Evolutionary conservation across 2,329 filamentous ascomycete genomes (phyloP).

Genomic region (Cercospora sesami): DNA sequence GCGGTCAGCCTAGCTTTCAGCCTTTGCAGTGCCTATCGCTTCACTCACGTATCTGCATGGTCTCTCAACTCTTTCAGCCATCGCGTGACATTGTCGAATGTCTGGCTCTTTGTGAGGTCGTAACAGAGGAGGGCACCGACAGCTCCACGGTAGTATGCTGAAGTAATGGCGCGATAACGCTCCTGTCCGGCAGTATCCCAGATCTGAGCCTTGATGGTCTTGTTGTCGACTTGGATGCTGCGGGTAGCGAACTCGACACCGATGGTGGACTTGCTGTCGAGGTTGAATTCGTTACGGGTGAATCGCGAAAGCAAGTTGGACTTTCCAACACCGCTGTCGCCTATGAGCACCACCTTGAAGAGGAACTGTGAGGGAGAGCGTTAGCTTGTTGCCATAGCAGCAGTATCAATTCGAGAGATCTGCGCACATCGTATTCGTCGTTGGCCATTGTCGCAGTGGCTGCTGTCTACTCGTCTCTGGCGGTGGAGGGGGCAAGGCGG

Average conservation of each 20-base stretch:
- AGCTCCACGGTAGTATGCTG: slow-evolving; percentile 81
- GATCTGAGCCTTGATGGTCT: slow-evolving; percentile 99
- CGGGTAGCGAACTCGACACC: slow-evolving; percentile 98
- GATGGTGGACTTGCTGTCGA: slow-evolving; percentile 99
- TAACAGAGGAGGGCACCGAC: slow-evolving; percentile 97
- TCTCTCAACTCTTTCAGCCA: slow-evolving; percentile 99
- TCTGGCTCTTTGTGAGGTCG: slow-evolving; percentile 44
- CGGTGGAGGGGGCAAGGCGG: slow-evolving; percentile 9
- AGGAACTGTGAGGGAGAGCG: slow-evolving; percentile 68
- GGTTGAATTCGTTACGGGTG: slow-evolving; percentile 99
- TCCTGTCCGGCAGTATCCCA: slow-evolving; percentile 99
- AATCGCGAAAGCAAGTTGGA: slow-evolving; percentile 98
- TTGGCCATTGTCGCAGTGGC: slow-evolving; percentile 77
- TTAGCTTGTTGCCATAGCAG: slow-evolving; percentile 10
- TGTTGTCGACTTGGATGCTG: slow-evolving; percentile 97
- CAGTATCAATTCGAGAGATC: not conserved
- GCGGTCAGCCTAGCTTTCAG: slow-evolving; percentile 1
- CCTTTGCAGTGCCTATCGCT: slow-evolving; percentile 52
- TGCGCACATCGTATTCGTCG: slow-evolving; percentile 83
- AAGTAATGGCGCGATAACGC: slow-evolving; percentile 98
- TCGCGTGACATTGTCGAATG: slow-evolving; percentile 64
- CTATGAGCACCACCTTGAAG: slow-evolving; percentile 99
- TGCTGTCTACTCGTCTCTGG: slow-evolving; percentile 7
- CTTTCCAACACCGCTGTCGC: slow-evolving; percentile 99
- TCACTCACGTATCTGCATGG: slow-evolving; percentile 83